Conservation (phyloP, 2,329 filamentous ascomycete species). For the Pseudodiploospora longispora region DNA sequence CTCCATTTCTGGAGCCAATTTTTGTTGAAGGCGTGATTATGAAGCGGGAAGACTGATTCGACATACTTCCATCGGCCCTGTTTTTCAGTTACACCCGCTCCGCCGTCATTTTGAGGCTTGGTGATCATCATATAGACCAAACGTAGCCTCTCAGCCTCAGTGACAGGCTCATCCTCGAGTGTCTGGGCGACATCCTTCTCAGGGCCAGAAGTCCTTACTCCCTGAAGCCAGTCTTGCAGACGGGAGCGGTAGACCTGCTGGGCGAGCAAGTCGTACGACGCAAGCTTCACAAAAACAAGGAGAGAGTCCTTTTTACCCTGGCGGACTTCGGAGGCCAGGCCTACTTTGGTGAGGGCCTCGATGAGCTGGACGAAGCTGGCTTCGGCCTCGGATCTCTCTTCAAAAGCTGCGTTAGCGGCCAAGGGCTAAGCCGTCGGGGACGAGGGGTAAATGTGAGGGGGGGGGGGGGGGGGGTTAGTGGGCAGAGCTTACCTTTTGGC, state of each 20-base stretch:
- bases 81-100: conserved; percentile 66
- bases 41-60: conserved; percentile 67
- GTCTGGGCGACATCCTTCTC: conserved; percentile 61
- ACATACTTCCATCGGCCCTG: conserved; percentile 66
- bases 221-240: conserved; percentile 89
- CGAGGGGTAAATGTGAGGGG: not conserved
- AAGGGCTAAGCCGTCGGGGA: conserved; percentile 1
- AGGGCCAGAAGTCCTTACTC: conserved; percentile 71
- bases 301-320: conserved; percentile 67
- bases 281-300: conserved; percentile 74
- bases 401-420: conserved; percentile 5
- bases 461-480: not conserved
- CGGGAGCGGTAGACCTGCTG: conserved; percentile 80
- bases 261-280: conserved; percentile 64
- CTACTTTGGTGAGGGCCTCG: conserved; percentile 64
- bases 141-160: conserved; percentile 79
- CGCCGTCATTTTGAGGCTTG: conserved; percentile 63
- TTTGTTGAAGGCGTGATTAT: conserved; percentile 68
- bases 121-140: conserved; percentile 82
- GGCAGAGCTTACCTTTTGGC: conserved; percentile 47
- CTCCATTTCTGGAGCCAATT: conserved; percentile 69
- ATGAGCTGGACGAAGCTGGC: conserved; percentile 72
- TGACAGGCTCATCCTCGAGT: conserved; percentile 67
- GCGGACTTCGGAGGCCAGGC: conserved; percentile 83
- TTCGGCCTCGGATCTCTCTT: conserved; percentile 62